These are phyloP conservation scores for Aspergillus sp. DNA, from an alignment of 2,329 filamentous ascomycete species.

Conservation along the genomic window DNA sequence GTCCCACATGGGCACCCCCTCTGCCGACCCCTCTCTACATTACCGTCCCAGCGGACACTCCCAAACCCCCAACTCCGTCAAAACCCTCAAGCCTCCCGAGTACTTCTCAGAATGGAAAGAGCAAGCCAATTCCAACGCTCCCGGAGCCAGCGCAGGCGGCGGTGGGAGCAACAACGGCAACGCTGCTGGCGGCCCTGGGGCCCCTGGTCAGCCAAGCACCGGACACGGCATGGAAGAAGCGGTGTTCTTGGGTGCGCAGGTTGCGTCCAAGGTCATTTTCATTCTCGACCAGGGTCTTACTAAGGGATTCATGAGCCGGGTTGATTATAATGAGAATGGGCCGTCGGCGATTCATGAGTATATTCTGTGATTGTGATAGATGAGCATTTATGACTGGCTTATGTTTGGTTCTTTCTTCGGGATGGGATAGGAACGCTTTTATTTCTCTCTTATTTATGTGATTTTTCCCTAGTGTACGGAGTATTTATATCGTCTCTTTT, in stretches of 20 bases:
- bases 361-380: conserved; percentile 25
- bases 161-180: conserved; percentile 6
- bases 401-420: neutral
- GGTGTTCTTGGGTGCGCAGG: conserved; percentile 78
- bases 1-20: conserved; percentile 31
- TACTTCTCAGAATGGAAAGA: conserved; percentile 92
- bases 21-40: conserved; percentile 33
- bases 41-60: conserved; percentile 57
- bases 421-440: neutral
- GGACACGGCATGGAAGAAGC: conserved; percentile 64
- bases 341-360: conserved; percentile 58
- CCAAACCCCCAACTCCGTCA: conserved; percentile 78
- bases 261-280: conserved; percentile 71
- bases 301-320: conserved; percentile 63
- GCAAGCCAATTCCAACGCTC: conserved; percentile 40
- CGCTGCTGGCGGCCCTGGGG: conserved; percentile 37
- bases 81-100: conserved; percentile 66
- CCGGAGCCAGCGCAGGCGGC: conserved; percentile 20
- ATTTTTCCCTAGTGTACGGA: conserved; percentile 17
- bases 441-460: conserved; percentile 12
- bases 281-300: conserved; percentile 59
- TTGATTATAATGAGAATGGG: conserved; percentile 62
- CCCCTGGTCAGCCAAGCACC: conserved; percentile 16
- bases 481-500: conserved; percentile 5
- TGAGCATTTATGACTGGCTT: neutral